A percentile compares a stretch with the other conserved stretches of the same genome.
phyloP scores from a whole-genome alignment of 805 yeast species.

The Candida glaebosa region DNA sequence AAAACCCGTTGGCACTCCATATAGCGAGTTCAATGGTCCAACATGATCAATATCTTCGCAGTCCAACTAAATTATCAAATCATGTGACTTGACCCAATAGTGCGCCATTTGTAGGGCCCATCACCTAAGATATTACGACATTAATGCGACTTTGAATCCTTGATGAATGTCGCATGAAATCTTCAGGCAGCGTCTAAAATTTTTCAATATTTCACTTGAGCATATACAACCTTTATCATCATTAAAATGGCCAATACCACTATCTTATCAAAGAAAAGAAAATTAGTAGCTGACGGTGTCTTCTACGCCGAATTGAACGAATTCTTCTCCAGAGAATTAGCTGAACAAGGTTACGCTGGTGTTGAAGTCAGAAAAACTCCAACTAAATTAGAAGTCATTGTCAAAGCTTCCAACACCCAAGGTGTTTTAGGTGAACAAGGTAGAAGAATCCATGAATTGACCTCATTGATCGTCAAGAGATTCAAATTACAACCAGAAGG shows the following conservation, averaged over 20 bases:
- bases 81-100: too few species aligned
- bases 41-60: too few species aligned
- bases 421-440: conserved; percentile 99
- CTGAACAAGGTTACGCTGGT: conserved; percentile 99
- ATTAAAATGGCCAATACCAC: conserved; percentile 29
- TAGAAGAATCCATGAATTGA: conserved; percentile 98
- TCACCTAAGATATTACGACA: too few species aligned
- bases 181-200: conserved; percentile 4
- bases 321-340: conserved; percentile 99
- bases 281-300: conserved; percentile 99
- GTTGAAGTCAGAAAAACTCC: conserved; percentile 99
- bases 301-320: conserved; percentile 99
- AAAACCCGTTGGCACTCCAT: too few species aligned
- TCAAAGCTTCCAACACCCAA: conserved; percentile 98
- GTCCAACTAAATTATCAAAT: too few species aligned
- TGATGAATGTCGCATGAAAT: conserved; percentile 4
- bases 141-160: not conserved
- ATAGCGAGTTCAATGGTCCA: not conserved
- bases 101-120: too few species aligned
- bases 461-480: conserved; percentile 97
- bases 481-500: conserved; percentile 94
- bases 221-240: conserved; percentile 1
- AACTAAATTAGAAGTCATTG: conserved; percentile 95
- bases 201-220: conserved; percentile 4
- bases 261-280: conserved; percentile 92